Evolutionary conservation across 2,329 filamentous ascomycete species (phyloP), one percentile per base, ranked within the genome.

Genomic region (Metarhizium guizhouense): DNA sequence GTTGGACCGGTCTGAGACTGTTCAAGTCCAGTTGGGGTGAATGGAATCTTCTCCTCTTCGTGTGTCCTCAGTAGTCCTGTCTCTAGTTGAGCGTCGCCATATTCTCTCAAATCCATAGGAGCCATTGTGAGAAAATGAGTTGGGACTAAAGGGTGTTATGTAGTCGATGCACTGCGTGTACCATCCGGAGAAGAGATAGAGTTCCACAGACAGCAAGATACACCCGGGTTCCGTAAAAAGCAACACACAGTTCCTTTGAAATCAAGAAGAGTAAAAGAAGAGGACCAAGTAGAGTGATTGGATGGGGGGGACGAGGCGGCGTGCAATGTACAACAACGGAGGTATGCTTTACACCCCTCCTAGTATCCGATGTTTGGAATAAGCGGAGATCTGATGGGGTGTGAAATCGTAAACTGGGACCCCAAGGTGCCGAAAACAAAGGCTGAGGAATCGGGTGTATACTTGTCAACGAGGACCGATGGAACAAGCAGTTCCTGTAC

Each of bases 31-130:
- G 55, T 20, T 4, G 32, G 34, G 34, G 55, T 56, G n/a, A 56
- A 56, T 18, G 53, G 48, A 10, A 45, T 48, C 60, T 62, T 65
- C 49, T 65, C 63, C 54, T 65, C 62, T 56, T 61, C 52, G 52
- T 48, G 54, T 49, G 57, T 63, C 57, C 51, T 58, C 54, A 64
- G 51, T 40, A 64, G 57, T 59, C 62, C 62, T 56, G 60, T 59
- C 56, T 66, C 63, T 30, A 64, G 55, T 34, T 49, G 54, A 43
- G 43, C 50, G 36, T 63, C 58, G 50, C 51, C 52, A 25, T 50
- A 10, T 8, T 50, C 25, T n/a, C 45, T 51, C 32, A 47, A 49
- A 30, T 54, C 16, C 20, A 56, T 51, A 51, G 58, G 53, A 53
- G 59, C 58, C 61, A 62, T 63, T 16, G 43, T 53, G 51, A n/a